Evolutionary conservation across 495 filamentous ascomycete species (phyloP).

Genomic region (Podospora sp.): DNA sequence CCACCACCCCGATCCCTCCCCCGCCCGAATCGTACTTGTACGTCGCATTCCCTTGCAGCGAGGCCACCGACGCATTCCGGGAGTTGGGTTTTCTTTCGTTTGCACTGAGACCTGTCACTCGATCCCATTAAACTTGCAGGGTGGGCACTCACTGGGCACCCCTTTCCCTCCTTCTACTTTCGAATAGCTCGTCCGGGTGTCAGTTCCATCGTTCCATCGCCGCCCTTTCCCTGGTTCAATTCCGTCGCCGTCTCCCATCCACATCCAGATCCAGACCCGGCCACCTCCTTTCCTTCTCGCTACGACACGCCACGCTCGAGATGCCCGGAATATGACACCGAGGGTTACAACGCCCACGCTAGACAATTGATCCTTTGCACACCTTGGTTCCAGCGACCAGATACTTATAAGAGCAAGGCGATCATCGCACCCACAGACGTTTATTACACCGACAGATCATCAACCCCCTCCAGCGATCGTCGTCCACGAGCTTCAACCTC

Average conservation of each 20-base stretch:
- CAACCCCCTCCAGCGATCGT: background rate
- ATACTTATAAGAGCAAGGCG: slow-evolving; percentile 4
- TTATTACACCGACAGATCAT: background rate
- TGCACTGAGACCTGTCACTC: background rate
- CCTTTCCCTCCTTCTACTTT: background rate
- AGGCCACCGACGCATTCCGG: slow-evolving; percentile 18
- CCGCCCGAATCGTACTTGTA: slow-evolving; percentile 25
- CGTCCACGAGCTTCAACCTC: background rate
- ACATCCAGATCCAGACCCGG: background rate
- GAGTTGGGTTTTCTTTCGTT: slow-evolving; percentile 20
- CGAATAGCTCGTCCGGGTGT: slow-evolving; percentile 2
- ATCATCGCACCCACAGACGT: slow-evolving; percentile 1
- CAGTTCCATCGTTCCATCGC: slow-evolving; percentile 16
- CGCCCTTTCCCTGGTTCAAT: slow-evolving; percentile 8
- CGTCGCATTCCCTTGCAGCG: slow-evolving; percentile 35
- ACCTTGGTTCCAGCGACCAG: background rate
- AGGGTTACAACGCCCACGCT: slow-evolving; percentile 14
- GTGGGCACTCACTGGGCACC: slow-evolving; percentile 1
- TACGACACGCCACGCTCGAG: background rate
- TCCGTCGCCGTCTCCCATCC: background rate
- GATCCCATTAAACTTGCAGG: slow-evolving; percentile 13
- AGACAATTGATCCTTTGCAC: slow-evolving; percentile 2
- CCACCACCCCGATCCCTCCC: slow-evolving; percentile 15
- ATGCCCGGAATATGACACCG: slow-evolving; percentile 18
- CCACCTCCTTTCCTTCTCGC: slow-evolving; percentile 13